A percentile compares a stretch with the other conserved stretches of the same genome.
Evolutionary conservation across 2,329 filamentous ascomycete genomes (phyloP).

Genomic region (Monosporascus sp.): DNA sequence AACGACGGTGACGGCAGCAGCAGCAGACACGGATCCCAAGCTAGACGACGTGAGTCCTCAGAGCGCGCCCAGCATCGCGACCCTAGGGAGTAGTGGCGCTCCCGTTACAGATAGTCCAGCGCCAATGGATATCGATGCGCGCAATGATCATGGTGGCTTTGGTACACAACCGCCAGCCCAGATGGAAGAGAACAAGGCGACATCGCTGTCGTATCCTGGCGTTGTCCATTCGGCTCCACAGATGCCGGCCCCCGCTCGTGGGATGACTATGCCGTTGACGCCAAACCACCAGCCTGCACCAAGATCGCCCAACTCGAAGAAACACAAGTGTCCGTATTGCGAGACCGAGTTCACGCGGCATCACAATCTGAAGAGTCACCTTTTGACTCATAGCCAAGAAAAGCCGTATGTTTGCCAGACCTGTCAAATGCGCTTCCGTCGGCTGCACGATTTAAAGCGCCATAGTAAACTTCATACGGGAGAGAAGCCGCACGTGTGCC

Average conservation of each 20-base stretch:
- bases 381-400: conserved; percentile 96
- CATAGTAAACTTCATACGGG: conserved; percentile 96
- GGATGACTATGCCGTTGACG: conserved; percentile 54
- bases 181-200: conserved; percentile 46
- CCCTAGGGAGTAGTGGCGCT: conserved; percentile 32
- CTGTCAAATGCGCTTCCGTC: conserved; percentile 88
- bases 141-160: conserved; percentile 29
- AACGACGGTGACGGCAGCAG: conserved; percentile 28
- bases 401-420: conserved; percentile 93
- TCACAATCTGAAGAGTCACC: conserved; percentile 94
- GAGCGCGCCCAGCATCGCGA: conserved; percentile 33
- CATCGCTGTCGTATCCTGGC: conserved; percentile 51
- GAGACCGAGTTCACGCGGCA: conserved; percentile 94
- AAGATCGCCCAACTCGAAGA: conserved; percentile 70
- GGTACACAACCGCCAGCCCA: conserved; percentile 36
- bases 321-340: conserved; percentile 96
- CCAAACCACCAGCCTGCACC: conserved; percentile 43
- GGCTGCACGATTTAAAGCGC: conserved; percentile 90
- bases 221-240: conserved; percentile 37
- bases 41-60: conserved; percentile 41
- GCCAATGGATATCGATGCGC: conserved; percentile 50
- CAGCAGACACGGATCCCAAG: conserved; percentile 22
- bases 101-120: conserved; percentile 45
- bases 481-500: conserved; percentile 90
- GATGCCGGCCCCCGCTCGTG: conserved; percentile 42